These are phyloP conservation scores for Rhizopogon vinicolor DNA, from an alignment of 768 basidiomycete genomes.

Conservation along the genomic window DNA sequence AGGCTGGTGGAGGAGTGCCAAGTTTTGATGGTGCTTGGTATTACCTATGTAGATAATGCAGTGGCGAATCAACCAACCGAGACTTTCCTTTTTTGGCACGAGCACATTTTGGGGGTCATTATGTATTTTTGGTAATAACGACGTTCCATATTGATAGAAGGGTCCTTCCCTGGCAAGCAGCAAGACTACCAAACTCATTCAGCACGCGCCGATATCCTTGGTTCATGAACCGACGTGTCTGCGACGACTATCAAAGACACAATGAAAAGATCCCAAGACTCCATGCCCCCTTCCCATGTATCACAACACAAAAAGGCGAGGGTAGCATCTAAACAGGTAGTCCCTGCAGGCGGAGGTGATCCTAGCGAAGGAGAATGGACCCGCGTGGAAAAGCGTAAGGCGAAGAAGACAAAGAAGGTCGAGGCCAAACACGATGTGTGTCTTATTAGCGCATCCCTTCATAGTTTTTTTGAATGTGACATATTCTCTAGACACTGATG, in stretches of 20 bases:
- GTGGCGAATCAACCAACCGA: too few relatives aligned
- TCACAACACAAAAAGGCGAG: conserved; percentile 38
- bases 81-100: too few relatives aligned
- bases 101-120: too few relatives aligned
- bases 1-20: too few relatives aligned
- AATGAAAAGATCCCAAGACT: conserved; percentile 30
- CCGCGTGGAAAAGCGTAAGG: conserved; percentile 67
- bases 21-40: too few relatives aligned
- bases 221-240: background rate
- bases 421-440: conserved; percentile 63
- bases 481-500: conserved; percentile 17
- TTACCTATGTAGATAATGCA: too few relatives aligned
- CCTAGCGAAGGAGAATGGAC: conserved; percentile 44
- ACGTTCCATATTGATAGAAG: too few relatives aligned
- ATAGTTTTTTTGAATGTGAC: conserved; percentile 4
- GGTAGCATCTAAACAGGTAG: conserved; percentile 8
- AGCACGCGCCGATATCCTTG: background rate
- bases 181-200: background rate
- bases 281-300: conserved; percentile 11
- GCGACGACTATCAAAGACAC: background rate
- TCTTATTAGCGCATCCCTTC: conserved; percentile 10
- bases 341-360: conserved; percentile 8
- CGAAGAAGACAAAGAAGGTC: conserved; percentile 59
- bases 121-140: too few relatives aligned
- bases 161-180: too few relatives aligned